Base-by-base conservation (phyloP, 2,329 filamentous ascomycete species). In the Dactylella cylindrospora region DNA sequence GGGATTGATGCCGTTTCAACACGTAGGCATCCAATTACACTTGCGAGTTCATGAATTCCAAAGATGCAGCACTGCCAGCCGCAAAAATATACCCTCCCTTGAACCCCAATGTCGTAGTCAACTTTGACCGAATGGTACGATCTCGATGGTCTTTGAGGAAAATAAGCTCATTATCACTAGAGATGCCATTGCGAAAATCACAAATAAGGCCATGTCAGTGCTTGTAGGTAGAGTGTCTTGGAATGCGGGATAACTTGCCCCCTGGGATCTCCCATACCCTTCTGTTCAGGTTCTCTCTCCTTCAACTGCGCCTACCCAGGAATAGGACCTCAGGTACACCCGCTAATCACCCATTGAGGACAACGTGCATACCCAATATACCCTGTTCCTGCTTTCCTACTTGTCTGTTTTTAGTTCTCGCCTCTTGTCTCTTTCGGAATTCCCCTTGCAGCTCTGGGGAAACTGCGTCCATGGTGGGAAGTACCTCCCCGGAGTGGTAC, bases 291-390 rank as follows among this genome's bases (percentile, higher is more conserved):
- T 31, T 28, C 41, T 41, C n/a, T 43, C 41, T 41, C n/a, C 38
- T 45, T 5, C 41, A 41, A 52, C 55, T 61, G 46, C 55, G 55
- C 55, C 55, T 41, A 15, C 55, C 55, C 55, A 61, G 55, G 55
- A 61, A 61, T 61, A 61, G 55, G 40, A 23, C 41, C 47, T 61
- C 55, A 61, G 55, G 55, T 61, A 61, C 55, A 41, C 55, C 55
- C 47, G 46, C 31, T 36, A 41, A 40, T 4, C 19, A 31, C 28
- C 20, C 49, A 20, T n/a, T n/a, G 19, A 23, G 20, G 13, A 8
- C 13, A 22, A 6, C 10, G 33, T 12, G 23, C 23, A 33, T 12
- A 33, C 26, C 54, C 20, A 31, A 13, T 25, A 32, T 36, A 22
- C 25, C 33, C 45, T 32, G 17, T 46, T 22, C 20, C 26, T 41